Evolutionary conservation across 177 flowering plant species (phyloP), one percentile per base, ranked within the genome.

Genomic region (Tripterygium wilfordii): DNA sequence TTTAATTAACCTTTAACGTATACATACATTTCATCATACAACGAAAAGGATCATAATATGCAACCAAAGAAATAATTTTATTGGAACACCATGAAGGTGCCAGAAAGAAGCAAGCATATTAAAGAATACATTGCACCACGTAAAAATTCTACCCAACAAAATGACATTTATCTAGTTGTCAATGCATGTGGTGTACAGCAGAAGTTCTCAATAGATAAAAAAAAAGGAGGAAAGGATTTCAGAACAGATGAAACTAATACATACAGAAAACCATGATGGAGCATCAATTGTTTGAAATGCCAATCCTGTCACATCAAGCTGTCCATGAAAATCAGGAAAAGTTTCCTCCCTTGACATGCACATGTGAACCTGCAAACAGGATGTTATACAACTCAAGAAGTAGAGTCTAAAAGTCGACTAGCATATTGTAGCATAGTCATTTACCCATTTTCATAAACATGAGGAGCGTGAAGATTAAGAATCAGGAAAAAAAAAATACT

Each of bases 261-360:
- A 46, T 80, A 92, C 99, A 41, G 83, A 71, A 72, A 92, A 92
- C 32, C 50, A 31, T 36, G 99, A 86, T 39, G 99, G 95, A 60
- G 97, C 77, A 64, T 84, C 97, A 52, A 67, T 42, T 67, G 81
- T 77, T 56, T 84, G 85, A 57, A 92, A 92, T 27, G 68, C 63
- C 72, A 89, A 54, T 29, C 86, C 96, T 32, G 85, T 79, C 61
- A 83, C 88, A 45, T 92, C 96, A 62, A 92, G 96, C 67, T 86
- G 97, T 36, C 99, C 97, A 69, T 89, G 88, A 63, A 92, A 72
- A 71, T 87, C 89, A 23, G 99, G 99, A 69, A 92, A 92, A 13
- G 61, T 68, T 58, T 92, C 99, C 38, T 94, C 99, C 40, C 66
- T 74, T 48, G 96, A 82, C 97, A 92, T 89, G 80, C 99, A 92